These are phyloP conservation scores for Fusarium sp. DNA, from an alignment of 2,329 filamentous ascomycete species.

Conservation along the genomic window DNA sequence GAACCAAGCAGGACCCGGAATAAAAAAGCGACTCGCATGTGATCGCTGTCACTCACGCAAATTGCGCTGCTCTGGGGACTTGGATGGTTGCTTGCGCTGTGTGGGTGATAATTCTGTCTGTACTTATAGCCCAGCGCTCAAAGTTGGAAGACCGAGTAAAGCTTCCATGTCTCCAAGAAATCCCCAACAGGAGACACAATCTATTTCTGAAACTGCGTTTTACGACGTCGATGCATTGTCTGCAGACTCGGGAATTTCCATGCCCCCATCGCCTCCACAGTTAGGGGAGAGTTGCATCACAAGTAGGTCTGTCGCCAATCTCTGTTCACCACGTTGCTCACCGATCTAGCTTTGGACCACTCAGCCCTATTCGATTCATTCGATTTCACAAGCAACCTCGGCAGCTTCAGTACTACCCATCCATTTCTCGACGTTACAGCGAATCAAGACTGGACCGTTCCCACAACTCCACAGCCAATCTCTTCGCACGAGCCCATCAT, in stretches of 20 bases:
- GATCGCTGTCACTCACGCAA: conserved; percentile 2
- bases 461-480: neutral
- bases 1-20: neutral
- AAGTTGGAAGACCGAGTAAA: conserved; percentile 2
- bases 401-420: neutral
- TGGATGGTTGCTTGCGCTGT: neutral
- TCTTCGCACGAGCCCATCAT: neutral
- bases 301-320: neutral
- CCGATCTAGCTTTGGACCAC: neutral
- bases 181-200: neutral
- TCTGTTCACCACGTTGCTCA: neutral
- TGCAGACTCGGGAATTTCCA: neutral
- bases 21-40: neutral
- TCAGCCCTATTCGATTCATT: neutral
- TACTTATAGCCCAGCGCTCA: neutral
- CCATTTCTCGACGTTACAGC: neutral
- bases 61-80: neutral
- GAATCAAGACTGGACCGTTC: neutral
- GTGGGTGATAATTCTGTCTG: neutral
- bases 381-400: neutral
- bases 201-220: neutral
- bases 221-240: neutral
- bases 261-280: conserved; percentile 1
- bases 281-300: neutral
- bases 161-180: neutral